A percentile compares a stretch with the other conserved stretches of the same genome.
Conservation (phyloP, 768 basidiomycete species). For the Vararia minispora region DNA sequence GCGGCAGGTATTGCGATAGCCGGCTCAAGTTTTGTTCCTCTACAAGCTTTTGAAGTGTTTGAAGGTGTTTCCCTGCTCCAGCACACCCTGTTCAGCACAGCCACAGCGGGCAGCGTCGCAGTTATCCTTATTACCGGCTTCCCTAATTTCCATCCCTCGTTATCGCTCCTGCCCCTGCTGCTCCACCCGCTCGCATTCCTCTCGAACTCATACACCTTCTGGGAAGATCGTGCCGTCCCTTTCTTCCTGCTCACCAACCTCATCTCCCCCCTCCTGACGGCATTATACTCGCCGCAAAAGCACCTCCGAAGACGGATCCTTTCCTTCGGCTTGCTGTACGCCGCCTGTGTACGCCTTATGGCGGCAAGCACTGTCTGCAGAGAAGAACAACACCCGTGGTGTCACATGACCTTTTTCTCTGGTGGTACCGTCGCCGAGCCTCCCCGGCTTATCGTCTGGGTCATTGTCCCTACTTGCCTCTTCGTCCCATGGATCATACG, state of each 20-base stretch:
- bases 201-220: constrained; percentile 95
- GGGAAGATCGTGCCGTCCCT: constrained; percentile 81
- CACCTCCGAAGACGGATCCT: constrained; percentile 69
- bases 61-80: constrained; percentile 14
- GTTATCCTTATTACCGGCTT: constrained; percentile 13
- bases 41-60: not conserved
- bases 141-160: constrained; percentile 18
- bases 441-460: constrained; percentile 43
- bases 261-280: constrained; percentile 45
- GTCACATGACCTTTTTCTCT: constrained; percentile 81
- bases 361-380: constrained; percentile 79
- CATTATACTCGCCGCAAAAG: constrained; percentile 54
- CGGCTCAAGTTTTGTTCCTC: not conserved
- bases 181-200: constrained; percentile 71
- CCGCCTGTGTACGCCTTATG: constrained; percentile 63
- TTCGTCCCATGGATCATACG: constrained; percentile 46
- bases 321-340: constrained; percentile 55
- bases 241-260: constrained; percentile 65
- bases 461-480: constrained; percentile 46
- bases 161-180: constrained; percentile 32
- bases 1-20: constrained; percentile 5
- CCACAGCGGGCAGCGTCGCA: constrained; percentile 27
- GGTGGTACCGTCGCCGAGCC: constrained; percentile 60
- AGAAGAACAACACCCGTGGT: constrained; percentile 90
- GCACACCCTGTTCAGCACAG: constrained; percentile 10